These are phyloP conservation scores for Amanita polypyramis DNA, from an alignment of 768 basidiomycete species.

Conservation along the genomic window DNA sequence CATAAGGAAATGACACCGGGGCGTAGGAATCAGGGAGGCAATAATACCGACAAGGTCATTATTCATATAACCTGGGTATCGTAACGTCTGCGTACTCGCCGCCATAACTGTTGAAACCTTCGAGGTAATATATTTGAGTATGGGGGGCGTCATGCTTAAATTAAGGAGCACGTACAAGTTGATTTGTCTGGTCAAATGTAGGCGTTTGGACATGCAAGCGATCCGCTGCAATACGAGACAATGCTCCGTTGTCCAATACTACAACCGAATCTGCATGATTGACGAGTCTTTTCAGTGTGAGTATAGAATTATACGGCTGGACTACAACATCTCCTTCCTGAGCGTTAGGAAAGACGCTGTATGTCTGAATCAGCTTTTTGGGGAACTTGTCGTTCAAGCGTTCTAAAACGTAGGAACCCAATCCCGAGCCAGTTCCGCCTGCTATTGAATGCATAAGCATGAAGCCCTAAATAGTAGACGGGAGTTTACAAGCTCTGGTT, in stretches of 20 bases:
- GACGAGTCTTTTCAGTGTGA: slow-evolving; percentile 87
- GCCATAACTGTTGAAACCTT: slow-evolving; percentile 97
- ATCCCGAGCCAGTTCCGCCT: slow-evolving; percentile 95
- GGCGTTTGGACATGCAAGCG: slow-evolving; percentile 81
- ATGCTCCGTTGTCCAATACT: slow-evolving; percentile 92
- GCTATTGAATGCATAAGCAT: slow-evolving; percentile 99
- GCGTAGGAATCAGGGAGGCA: slow-evolving; percentile 93
- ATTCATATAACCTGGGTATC: slow-evolving; percentile 99
- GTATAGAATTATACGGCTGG: slow-evolving; percentile 93
- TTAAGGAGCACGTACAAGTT: slow-evolving; percentile 44
- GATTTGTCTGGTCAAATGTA: slow-evolving; percentile 87
- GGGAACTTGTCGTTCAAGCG: slow-evolving; percentile 96
- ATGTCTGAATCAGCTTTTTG: slow-evolving; percentile 98
- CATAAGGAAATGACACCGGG: slow-evolving; percentile 96
- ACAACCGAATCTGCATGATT: slow-evolving; percentile 98
- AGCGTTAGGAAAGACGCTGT: slow-evolving; percentile 95
- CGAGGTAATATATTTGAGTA: background rate
- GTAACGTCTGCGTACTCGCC: slow-evolving; percentile 90
- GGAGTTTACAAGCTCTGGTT: background rate
- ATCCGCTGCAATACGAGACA: slow-evolving; percentile 89
- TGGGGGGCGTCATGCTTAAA: slow-evolving; percentile 1
- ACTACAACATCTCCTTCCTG: slow-evolving; percentile 95
- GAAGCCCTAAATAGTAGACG: slow-evolving; percentile 71
- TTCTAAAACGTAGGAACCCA: slow-evolving; percentile 97
- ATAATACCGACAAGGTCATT: slow-evolving; percentile 97